Percentiles rank a stretch among this genome's conserved stretches.
Conservation (phyloP, 768 basidiomycete species). For the Fistulinella prunicolor region DNA sequence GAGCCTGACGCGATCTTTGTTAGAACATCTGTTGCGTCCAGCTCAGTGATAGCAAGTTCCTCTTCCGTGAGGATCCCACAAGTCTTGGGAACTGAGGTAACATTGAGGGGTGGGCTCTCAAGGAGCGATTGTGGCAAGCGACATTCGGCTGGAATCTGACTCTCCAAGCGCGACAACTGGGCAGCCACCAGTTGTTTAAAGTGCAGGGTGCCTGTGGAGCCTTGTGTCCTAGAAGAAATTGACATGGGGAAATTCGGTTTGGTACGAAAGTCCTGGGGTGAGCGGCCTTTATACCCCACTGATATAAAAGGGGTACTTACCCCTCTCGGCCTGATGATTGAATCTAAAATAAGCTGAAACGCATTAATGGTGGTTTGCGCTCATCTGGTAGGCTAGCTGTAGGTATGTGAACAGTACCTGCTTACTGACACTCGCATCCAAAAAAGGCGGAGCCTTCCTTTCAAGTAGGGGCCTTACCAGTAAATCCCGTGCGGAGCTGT, state of each 20-base stretch:
- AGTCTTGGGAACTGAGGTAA: constrained; percentile 31
- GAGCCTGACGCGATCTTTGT: constrained; percentile 27
- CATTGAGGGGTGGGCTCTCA: constrained; percentile 29
- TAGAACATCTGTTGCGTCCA: constrained; percentile 36
- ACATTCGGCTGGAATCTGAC: constrained; percentile 22
- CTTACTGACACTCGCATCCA: no score
- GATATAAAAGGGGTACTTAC: no score
- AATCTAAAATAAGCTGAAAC: no score
- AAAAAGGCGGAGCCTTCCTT: no score
- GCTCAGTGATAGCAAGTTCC: constrained; percentile 34
- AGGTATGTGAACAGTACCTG: no score
- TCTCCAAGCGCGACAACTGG: constrained; percentile 19
- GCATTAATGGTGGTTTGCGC: no score
- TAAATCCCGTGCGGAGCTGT: no score
- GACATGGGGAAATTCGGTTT: constrained; percentile 11
- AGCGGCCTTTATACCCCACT: neutral
- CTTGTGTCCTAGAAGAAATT: constrained; percentile 20
- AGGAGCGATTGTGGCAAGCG: constrained; percentile 16
- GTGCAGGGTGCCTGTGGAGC: constrained; percentile 18
- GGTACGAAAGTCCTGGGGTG: neutral
- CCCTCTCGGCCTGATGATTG: no score
- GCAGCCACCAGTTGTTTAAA: constrained; percentile 20
- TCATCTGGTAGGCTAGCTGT: no score
- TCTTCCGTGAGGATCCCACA: constrained; percentile 32
- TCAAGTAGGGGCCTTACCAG: no score